phyloP scores from a whole-genome alignment of 768 basidiomycete genomes.

The Amanita pseudoporphyria region DNA sequence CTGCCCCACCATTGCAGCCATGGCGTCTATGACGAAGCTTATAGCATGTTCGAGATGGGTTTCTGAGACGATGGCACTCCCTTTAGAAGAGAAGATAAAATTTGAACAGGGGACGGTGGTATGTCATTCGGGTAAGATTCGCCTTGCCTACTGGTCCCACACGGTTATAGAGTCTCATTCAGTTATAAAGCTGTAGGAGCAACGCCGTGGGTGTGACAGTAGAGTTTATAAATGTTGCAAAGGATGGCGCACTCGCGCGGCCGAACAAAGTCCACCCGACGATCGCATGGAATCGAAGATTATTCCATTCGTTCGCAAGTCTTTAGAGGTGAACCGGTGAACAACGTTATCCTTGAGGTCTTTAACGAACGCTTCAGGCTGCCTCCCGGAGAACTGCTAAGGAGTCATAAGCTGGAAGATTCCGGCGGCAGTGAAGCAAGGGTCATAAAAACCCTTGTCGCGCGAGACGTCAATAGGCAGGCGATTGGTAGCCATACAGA shows the following conservation, averaged over 20 bases:
- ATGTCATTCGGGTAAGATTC: conserved; percentile 27
- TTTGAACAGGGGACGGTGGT: conserved; percentile 46
- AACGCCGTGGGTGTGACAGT: conserved; percentile 55
- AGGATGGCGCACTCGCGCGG: conserved; percentile 59
- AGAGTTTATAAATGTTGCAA: too few species aligned
- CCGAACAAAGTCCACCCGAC: conserved; percentile 37
- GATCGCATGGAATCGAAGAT: conserved; percentile 40
- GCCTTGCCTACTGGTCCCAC: not conserved
- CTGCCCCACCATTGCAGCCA: conserved; percentile 18
- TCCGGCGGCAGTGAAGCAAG: conserved; percentile 49
- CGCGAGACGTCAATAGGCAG: too few species aligned
- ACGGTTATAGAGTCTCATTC: not conserved
- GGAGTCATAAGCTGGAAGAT: too few species aligned
- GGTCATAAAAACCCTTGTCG: conserved; percentile 39
- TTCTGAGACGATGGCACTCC: conserved; percentile 38
- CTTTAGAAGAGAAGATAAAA: conserved; percentile 46
- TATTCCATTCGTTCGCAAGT: conserved; percentile 48
- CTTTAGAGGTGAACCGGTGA: conserved; percentile 50
- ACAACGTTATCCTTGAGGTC: too few species aligned
- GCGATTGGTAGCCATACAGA: conserved; percentile 59
- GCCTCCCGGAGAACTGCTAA: too few species aligned
- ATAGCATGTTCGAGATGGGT: conserved; percentile 53
- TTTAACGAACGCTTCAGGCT: too few species aligned
- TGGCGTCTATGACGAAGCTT: conserved; percentile 37
- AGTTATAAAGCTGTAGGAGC: conserved; percentile 52